These are phyloP conservation scores for Cyberlindnera bimundalis DNA, from an alignment of 805 yeast species.

Conservation along the genomic window DNA sequence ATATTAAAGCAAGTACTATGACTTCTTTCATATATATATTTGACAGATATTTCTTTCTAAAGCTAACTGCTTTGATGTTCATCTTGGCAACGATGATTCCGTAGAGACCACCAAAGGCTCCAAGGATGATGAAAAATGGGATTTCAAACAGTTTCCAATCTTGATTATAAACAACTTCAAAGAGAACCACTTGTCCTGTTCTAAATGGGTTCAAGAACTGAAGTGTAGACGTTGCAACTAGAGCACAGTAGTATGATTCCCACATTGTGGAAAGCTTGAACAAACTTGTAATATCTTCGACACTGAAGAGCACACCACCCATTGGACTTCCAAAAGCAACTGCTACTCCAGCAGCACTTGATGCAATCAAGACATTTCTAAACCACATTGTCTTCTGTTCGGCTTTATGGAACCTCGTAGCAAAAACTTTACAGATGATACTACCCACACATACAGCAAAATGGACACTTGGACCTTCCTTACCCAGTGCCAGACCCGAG, in stretches of 20 bases:
- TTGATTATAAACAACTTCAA: slow-evolving; percentile 83
- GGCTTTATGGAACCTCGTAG: slow-evolving; percentile 13
- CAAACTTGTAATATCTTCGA: slow-evolving; percentile 82
- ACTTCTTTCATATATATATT: slow-evolving; percentile 69
- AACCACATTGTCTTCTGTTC: slow-evolving; percentile 18
- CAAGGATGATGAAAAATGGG: slow-evolving; percentile 73
- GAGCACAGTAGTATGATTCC: slow-evolving; percentile 88
- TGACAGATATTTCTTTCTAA: slow-evolving; percentile 64
- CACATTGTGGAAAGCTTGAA: slow-evolving; percentile 79
- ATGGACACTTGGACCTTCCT: slow-evolving; percentile 98
- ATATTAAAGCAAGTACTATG: slow-evolving; percentile 56
- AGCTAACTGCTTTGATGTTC: slow-evolving; percentile 72
- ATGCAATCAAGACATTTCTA: slow-evolving; percentile 58
- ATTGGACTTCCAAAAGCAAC: slow-evolving; percentile 97
- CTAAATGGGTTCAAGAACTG: slow-evolving; percentile 86
- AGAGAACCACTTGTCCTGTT: slow-evolving; percentile 90
- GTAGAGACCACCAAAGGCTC: slow-evolving; percentile 87
- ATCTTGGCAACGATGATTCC: slow-evolving; percentile 75
- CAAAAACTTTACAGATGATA: slow-evolving; percentile 28
- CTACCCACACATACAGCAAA: slow-evolving; percentile 94
- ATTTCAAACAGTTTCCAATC: slow-evolving; percentile 86
- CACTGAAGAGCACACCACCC: slow-evolving; percentile 90
- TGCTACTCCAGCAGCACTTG: slow-evolving; percentile 97
- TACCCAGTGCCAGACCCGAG: slow-evolving; percentile 90
- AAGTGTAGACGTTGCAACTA: slow-evolving; percentile 80